A percentile compares a stretch with the other conserved stretches of the same genome.
Evolutionary conservation across 2,329 filamentous ascomycete species (phyloP).

Genomic region (Fusarium secorum): DNA sequence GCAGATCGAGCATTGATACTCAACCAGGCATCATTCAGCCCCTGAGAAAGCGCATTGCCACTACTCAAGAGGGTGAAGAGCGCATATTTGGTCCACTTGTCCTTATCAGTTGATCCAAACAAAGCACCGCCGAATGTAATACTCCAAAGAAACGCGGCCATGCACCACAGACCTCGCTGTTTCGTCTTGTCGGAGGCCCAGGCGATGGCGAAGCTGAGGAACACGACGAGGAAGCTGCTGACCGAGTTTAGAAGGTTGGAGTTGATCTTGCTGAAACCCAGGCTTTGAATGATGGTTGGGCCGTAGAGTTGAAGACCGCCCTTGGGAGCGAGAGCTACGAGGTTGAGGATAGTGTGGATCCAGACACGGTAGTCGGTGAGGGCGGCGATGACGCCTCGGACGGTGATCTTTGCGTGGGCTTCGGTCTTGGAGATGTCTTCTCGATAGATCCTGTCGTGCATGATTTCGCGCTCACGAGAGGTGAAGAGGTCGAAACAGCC

Average conservation of each 20-base stretch:
- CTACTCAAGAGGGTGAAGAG: conserved; percentile 28
- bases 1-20: conserved; percentile 30
- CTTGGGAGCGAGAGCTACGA: conserved; percentile 37
- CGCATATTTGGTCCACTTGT: conserved; percentile 31
- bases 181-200: conserved; percentile 30
- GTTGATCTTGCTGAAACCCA: conserved; percentile 37
- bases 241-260: conserved; percentile 38
- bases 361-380: conserved; percentile 25
- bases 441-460: conserved; percentile 20
- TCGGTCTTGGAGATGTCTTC: conserved; percentile 36
- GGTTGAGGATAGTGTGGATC: conserved; percentile 32
- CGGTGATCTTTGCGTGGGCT: conserved; percentile 10
- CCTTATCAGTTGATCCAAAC: conserved; percentile 4
- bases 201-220: conserved; percentile 26
- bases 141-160: conserved; percentile 32
- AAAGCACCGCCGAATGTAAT: conserved; percentile 31
- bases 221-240: conserved; percentile 27
- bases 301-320: conserved; percentile 39
- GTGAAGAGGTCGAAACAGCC: conserved; percentile 30
- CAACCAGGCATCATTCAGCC: conserved; percentile 39
- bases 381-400: neutral
- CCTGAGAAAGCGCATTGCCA: conserved; percentile 35
- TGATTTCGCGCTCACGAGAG: conserved; percentile 22
- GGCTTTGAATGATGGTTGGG: conserved; percentile 29
- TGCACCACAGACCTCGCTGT: conserved; percentile 32